Conservation (phyloP, 176 grass and related monocot species). For the Ananas comosus region DNA sequence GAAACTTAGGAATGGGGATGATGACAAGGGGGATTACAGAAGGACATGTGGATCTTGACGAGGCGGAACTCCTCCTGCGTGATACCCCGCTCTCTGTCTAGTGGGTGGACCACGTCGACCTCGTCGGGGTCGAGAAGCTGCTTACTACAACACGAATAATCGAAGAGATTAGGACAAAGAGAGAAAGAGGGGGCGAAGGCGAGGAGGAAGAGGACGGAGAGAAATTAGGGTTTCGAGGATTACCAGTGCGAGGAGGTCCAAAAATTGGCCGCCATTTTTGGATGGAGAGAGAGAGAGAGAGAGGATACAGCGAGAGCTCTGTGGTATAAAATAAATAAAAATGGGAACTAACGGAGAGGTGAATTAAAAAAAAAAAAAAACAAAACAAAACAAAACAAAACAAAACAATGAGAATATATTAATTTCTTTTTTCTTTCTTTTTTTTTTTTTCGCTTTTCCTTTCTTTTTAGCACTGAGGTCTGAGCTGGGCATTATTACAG, state of each 20-base stretch:
- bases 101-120: slow-evolving; percentile 56
- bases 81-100: slow-evolving; percentile 79
- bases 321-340: no score
- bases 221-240: not conserved
- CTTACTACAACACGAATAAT: slow-evolving; percentile 42
- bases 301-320: not conserved
- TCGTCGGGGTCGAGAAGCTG: slow-evolving; percentile 77
- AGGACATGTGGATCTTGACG: slow-evolving; percentile 94
- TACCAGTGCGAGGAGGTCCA: slow-evolving; percentile 30
- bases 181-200: not conserved
- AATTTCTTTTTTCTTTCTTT: no score
- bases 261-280: slow-evolving; percentile 24
- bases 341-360: no score
- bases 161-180: not conserved
- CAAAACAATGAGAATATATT: no score
- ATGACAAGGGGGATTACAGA: slow-evolving; percentile 29
- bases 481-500: no score
- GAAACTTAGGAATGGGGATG: not conserved
- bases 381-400: no score
- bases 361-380: no score
- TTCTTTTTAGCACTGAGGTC: no score
- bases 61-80: slow-evolving; percentile 80
- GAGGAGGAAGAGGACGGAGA: not conserved
- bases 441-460: no score
- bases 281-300: not conserved